Conservation (phyloP, 176 grass and related monocot genomes). For the Phragmites australis region DNA sequence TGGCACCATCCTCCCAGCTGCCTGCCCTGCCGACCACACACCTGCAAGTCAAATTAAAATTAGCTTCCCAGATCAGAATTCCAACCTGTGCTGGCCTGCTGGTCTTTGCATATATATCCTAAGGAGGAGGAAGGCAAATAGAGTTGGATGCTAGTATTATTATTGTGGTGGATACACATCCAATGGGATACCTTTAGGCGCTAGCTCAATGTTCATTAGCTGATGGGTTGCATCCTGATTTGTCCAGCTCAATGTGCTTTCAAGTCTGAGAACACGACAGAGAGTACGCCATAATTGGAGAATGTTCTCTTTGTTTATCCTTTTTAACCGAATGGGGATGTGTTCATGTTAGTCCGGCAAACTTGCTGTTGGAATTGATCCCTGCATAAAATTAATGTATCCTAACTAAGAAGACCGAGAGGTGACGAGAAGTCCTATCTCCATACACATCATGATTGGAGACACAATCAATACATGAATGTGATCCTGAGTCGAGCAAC, state of each 20-base stretch:
- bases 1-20: background rate
- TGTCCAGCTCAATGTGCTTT: conserved; percentile 28
- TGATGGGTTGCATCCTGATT: conserved; percentile 26
- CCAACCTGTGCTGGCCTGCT: background rate
- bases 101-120: background rate
- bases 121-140: background rate
- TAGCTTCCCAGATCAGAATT: background rate
- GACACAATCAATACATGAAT: no score
- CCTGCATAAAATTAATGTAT: no score
- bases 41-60: background rate
- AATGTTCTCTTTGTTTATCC: conserved; percentile 23
- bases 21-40: conserved; percentile 17
- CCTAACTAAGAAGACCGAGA: no score
- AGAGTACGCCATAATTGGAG: background rate
- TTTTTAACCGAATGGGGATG: background rate
- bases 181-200: no score
- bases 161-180: background rate
- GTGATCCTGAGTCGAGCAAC: no score
- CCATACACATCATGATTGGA: no score
- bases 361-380: no score
- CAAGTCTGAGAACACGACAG: no score
- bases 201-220: conserved; percentile 15
- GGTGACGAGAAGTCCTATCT: no score
- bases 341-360: background rate
- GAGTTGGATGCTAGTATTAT: background rate